Base-by-base conservation (phyloP, 2,329 filamentous ascomycete genomes). In the Scedosporium dehoogii region DNA sequence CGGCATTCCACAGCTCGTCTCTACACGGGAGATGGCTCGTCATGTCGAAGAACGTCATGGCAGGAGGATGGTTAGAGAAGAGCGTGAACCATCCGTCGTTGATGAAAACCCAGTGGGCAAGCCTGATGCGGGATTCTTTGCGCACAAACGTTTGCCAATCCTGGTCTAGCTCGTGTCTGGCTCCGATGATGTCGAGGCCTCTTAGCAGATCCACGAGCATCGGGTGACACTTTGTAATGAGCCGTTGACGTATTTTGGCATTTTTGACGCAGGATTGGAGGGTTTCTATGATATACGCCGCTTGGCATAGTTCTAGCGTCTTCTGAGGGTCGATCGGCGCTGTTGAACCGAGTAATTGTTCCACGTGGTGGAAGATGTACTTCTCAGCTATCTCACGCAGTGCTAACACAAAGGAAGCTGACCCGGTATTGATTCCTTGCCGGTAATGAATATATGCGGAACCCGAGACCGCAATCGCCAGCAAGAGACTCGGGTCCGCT, bases 221-320 rank as follows among this genome's bases (percentile, higher is more conserved):
- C 3, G 56, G 56, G 29, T 58, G 56, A 38, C 21, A 27, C 38
- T 27, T 56, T 4, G 41, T 27, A 48, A 60, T 57, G 44, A 48
- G 44, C 9, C 44, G 44, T 23, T 48, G 44, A 2, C 44, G 44
- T 18, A 14, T 48, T 23, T 56, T 58, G 9, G 25, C 23, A 38
- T 58, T 27, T 38, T 58, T 58, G 21, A 58, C 18, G 10, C 61
- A 21, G 6, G 55, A 29, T 16, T 51, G 42, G 12, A 58, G 25
- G n/a, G 56, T 62, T 23, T 57, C 46, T 4, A 33, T 51, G 10
- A 60, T 16, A 57, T 62, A 85, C 2, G 56, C 56, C 27, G 56
- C 56, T 38, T 58, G 56, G 56, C 56, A 58, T 29, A 58, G 16
- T 58, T 58, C 56, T 25, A 58, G 56, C 6, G 56, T n/a, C n/a